phyloP scores from a whole-genome alignment of 2,329 filamentous ascomycete genomes.

The Magnaporthiopsis incrustans region DNA sequence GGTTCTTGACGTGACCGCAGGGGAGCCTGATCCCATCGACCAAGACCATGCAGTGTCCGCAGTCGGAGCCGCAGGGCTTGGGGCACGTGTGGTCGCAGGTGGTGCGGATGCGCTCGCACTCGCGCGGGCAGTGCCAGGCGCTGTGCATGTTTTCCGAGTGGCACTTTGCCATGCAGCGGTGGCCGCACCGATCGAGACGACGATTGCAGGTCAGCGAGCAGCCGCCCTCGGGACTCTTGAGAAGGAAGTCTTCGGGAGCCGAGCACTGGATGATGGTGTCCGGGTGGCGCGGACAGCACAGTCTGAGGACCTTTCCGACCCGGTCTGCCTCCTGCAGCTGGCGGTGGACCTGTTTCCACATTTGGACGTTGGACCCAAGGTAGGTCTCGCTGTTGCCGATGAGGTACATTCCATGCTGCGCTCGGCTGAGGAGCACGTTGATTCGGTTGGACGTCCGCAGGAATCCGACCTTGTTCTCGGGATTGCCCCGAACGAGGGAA shows the following conservation, averaged over 20 bases:
- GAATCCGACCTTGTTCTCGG: slow-evolving; percentile 52
- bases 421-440: slow-evolving; percentile 60
- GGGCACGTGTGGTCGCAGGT: slow-evolving; percentile 38
- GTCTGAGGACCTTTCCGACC: slow-evolving; percentile 42
- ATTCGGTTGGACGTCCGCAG: slow-evolving; percentile 58
- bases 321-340: slow-evolving; percentile 38
- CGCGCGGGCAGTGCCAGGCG: slow-evolving; percentile 36
- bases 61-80: slow-evolving; percentile 33
- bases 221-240: slow-evolving; percentile 53
- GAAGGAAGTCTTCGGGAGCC: slow-evolving; percentile 47
- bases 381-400: slow-evolving; percentile 59
- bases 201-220: slow-evolving; percentile 43
- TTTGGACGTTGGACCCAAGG: slow-evolving; percentile 33
- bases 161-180: slow-evolving; percentile 36
- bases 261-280: slow-evolving; percentile 41
- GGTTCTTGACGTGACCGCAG: slow-evolving; percentile 32
- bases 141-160: slow-evolving; percentile 40
- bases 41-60: slow-evolving; percentile 27
- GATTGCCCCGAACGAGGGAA: slow-evolving; percentile 64
- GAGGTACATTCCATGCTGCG: slow-evolving; percentile 62
- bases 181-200: slow-evolving; percentile 37
- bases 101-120: slow-evolving; percentile 31
- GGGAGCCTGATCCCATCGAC: slow-evolving; percentile 23
- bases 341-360: slow-evolving; percentile 54
- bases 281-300: slow-evolving; percentile 55